phyloP scores from a whole-genome alignment of 495 filamentous ascomycete genomes.

The Glonium stellatum region DNA sequence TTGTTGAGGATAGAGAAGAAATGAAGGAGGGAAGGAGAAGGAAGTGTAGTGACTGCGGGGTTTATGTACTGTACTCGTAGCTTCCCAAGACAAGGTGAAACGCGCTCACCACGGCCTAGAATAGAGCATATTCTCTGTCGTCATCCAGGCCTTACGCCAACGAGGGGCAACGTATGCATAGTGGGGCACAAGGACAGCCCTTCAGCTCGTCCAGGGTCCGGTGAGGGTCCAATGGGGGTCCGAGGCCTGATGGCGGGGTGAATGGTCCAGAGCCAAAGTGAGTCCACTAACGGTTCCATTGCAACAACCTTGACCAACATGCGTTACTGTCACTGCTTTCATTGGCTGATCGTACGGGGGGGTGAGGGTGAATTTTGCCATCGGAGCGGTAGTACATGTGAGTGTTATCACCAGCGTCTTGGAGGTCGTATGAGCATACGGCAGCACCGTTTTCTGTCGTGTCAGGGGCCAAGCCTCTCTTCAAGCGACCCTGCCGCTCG shows the following conservation, averaged over 20 bases:
- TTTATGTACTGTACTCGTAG: background rate
- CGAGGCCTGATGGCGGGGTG: too few relatives aligned
- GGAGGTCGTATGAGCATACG: too few relatives aligned
- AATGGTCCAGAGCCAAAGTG: background rate
- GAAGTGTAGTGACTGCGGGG: background rate
- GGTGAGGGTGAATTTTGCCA: background rate
- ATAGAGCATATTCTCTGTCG: constrained; percentile 1
- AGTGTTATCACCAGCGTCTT: too few relatives aligned
- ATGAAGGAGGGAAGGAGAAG: background rate
- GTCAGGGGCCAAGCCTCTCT: background rate
- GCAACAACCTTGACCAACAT: background rate
- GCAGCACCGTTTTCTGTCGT: too few relatives aligned
- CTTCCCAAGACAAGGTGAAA: background rate
- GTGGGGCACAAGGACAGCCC: constrained; percentile 1
- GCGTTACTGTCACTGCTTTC: background rate
- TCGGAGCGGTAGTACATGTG: background rate
- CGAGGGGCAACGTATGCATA: constrained; percentile 1
- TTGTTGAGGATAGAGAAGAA: background rate
- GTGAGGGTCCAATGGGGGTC: too few relatives aligned
- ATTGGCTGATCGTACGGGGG: background rate
- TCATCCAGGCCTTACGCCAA: constrained; percentile 1
- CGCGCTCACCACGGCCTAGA: background rate
- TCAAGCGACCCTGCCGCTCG: background rate
- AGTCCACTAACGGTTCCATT: background rate
- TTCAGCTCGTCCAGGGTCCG: constrained; percentile 9